Conservation (phyloP, 2,329 filamentous ascomycete genomes). For the Parasarocladium wereldwijsianum region DNA sequence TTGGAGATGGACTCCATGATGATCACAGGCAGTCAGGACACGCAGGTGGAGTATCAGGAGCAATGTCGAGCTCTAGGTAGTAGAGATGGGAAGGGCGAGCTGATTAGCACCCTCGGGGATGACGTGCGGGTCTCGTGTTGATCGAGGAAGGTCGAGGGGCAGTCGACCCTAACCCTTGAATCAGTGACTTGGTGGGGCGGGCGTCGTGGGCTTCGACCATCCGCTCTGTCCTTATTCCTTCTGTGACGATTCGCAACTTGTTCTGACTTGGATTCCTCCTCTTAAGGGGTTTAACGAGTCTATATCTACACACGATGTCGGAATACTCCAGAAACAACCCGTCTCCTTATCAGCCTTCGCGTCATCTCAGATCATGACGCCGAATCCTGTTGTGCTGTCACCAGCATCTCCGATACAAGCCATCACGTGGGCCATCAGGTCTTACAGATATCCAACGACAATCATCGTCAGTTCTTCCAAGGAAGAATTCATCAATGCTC, state of each 20-base stretch:
- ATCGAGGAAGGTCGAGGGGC: conserved; percentile 6
- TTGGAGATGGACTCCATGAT: conserved; percentile 90
- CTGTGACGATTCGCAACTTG: no score
- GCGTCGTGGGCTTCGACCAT: no score
- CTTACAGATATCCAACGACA: conserved; percentile 42
- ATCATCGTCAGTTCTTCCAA: conserved; percentile 57
- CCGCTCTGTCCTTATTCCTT: no score
- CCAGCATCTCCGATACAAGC: conserved; percentile 44
- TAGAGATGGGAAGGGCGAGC: no score
- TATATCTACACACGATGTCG: no score
- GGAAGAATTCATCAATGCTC: conserved; percentile 46
- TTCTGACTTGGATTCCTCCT: no score
- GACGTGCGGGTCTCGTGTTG: conserved; percentile 5
- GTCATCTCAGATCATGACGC: conserved; percentile 7
- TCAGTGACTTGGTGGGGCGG: conserved; percentile 2
- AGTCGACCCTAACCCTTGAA: background rate
- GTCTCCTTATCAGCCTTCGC: no score
- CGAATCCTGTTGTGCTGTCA: conserved; percentile 29
- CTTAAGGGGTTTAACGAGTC: no score
- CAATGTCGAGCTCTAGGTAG: no score
- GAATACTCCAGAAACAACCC: no score
- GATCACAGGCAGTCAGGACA: conserved; percentile 9
- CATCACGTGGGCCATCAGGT: conserved; percentile 46
- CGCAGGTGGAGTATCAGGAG: no score
- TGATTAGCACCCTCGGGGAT: no score